Evolutionary conservation across 352 stramenopile genomes (phyloP), one percentile per base, ranked within the genome.

Genomic region (Phytophthora fragariaefolia): DNA sequence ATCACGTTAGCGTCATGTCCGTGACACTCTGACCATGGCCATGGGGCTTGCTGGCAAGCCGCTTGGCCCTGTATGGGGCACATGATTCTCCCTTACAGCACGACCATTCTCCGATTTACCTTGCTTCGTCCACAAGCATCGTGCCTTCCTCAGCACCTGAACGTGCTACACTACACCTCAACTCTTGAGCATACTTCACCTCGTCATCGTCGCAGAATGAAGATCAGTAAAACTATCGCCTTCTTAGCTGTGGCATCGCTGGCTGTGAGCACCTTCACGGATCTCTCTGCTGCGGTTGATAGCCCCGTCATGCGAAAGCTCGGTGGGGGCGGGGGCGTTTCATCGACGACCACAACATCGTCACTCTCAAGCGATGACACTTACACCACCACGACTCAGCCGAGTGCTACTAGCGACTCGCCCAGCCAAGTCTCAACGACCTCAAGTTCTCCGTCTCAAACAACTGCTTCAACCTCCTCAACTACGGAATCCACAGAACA

Each of bases 101-200:
- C 15, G n/a, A 20, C 57, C 61, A 72, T 69, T 76, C 46, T 15
- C 5, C 53, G 69, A 73, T 54, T 76, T 58, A 67, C 68, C 47
- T 76, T 64, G 63, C 63, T 58, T 65, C 50, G 17, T 13, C 26
- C 2, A 60, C 56, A 68, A 66, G 62, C 63, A 76, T 63, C 48
- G 49, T 66, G 53, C 50, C 26, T 32, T 20, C 36, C 45, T 48
- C 58, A 68, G 51, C 58, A 63, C 58, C 23, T 46, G 15, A 69
- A 23, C 24, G 36, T 73, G 52, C 59, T 73, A 73, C 45, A 30
- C 56, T 45, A 17, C 18, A 20, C 12, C 30, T 6, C n/a, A 34
- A 58, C 20, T 28, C 30, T n/a, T 30, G 4, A 30, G 30, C 30
- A 40, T 34, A 51, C 24, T 22, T 22, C 22, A 51, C 26, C 6